Evolutionary conservation across 164 flowering plant species (phyloP).

Genomic region (Saururus chinensis): DNA sequence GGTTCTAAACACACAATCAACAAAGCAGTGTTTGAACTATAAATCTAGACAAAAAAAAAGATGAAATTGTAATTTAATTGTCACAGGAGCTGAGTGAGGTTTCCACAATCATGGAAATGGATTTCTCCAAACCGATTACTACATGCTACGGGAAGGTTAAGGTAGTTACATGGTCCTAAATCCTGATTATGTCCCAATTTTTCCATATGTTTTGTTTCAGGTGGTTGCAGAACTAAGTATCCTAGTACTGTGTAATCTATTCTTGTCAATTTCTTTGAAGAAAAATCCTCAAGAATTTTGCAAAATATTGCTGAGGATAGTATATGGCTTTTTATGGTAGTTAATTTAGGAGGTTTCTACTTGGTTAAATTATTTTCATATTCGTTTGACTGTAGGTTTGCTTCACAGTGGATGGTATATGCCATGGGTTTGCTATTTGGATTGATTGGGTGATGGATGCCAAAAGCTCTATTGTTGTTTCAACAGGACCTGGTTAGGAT

Average conservation of each 20-base stretch:
- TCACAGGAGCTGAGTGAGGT: slow-evolving; percentile 63
- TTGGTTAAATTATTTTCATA: not conserved
- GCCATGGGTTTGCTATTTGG: slow-evolving; percentile 92
- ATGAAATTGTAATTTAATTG: slow-evolving; percentile 4
- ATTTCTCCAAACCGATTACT: slow-evolving; percentile 53
- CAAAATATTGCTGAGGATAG: not conserved
- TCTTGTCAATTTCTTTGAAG: not conserved
- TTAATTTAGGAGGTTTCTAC: not conserved
- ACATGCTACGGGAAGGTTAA: slow-evolving; percentile 47
- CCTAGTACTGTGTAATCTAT: not conserved
- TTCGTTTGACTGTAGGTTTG: slow-evolving; percentile 30
- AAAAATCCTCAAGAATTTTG: not conserved
- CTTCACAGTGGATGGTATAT: slow-evolving; percentile 46
- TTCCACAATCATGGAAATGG: slow-evolving; percentile 69
- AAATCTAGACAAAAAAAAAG: not conserved
- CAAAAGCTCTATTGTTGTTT: slow-evolving; percentile 31
- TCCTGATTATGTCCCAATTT: not conserved
- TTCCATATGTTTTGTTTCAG: not conserved
- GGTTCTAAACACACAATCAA: no score
- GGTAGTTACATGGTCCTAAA: slow-evolving; percentile 29
- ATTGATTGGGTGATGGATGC: slow-evolving; percentile 88
- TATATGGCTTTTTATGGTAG: not conserved
- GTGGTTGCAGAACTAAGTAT: not conserved
- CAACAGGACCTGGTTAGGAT: slow-evolving; percentile 74
- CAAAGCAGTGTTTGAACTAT: no score